These are phyloP conservation scores for Dioscorea cayenensis DNA, from an alignment of 116 monocot genomes.

Conservation along the genomic window DNA sequence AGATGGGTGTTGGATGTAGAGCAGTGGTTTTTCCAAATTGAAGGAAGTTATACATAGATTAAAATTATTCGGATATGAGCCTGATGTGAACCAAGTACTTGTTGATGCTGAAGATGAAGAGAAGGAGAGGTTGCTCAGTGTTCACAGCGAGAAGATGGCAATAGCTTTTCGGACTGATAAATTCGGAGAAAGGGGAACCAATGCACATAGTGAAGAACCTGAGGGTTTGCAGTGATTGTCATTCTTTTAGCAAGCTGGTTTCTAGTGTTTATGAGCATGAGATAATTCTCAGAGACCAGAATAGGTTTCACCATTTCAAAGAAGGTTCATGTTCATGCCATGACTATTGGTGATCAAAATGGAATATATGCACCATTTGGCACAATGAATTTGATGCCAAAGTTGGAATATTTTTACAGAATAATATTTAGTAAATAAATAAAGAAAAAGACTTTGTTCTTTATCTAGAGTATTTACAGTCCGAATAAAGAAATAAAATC, in stretches of 20 bases:
- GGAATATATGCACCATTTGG: too few species aligned
- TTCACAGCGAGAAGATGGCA: constrained; percentile 38
- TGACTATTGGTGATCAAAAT: constrained; percentile 21
- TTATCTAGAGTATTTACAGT: too few species aligned
- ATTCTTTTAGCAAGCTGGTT: constrained; percentile 17
- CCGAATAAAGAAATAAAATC: too few species aligned
- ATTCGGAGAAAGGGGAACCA: not conserved
- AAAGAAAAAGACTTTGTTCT: too few species aligned
- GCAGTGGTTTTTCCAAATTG: constrained; percentile 6
- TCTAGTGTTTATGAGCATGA: constrained; percentile 15
- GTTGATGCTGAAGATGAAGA: constrained; percentile 14
- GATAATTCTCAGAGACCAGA: constrained; percentile 22
- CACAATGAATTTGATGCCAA: too few species aligned
- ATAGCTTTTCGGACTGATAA: constrained; percentile 18
- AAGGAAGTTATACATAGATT: constrained; percentile 14
- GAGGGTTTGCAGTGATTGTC: constrained; percentile 29
- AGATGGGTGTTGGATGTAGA: constrained; percentile 7
- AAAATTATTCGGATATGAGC: constrained; percentile 13
- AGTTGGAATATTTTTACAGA: too few species aligned
- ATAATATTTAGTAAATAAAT: too few species aligned
- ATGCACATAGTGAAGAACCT: constrained; percentile 28
- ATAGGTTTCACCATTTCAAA: constrained; percentile 24
- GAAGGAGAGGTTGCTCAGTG: constrained; percentile 19
- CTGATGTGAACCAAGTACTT: constrained; percentile 15
- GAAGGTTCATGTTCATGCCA: constrained; percentile 18